These are phyloP conservation scores for Rhizoclosmatium globosum DNA, from an alignment of 192 early-diverging fungal genomes.

Conservation along the genomic window DNA sequence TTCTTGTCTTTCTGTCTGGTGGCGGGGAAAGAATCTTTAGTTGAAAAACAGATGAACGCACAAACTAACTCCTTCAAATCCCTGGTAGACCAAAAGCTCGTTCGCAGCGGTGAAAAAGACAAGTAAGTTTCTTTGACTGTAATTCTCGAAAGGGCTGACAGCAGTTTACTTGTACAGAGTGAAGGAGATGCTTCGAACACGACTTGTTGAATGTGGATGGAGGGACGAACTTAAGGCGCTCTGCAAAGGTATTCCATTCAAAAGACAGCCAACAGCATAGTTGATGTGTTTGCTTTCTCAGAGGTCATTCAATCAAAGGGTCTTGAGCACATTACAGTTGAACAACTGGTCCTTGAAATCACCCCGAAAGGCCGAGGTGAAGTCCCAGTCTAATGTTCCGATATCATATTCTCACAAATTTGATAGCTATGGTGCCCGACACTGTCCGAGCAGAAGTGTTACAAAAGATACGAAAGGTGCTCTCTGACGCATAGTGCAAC, in stretches of 20 bases:
- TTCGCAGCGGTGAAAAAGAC: slow-evolving; percentile 36
- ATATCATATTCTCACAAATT: background rate
- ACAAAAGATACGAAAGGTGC: slow-evolving; percentile 20
- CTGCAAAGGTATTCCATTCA: slow-evolving; percentile 34
- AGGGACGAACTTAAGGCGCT: slow-evolving; percentile 28
- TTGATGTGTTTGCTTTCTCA: slow-evolving; percentile 5
- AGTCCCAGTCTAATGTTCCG: background rate
- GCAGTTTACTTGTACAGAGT: background rate
- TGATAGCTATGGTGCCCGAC: slow-evolving; percentile 30
- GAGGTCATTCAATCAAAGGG: slow-evolving; percentile 28
- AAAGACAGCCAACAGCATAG: background rate
- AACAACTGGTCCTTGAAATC: slow-evolving; percentile 30
- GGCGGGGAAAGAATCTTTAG: too few species aligned
- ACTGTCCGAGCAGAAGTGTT: slow-evolving; percentile 25
- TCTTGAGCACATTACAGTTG: slow-evolving; percentile 34
- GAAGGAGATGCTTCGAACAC: slow-evolving; percentile 34
- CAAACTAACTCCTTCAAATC: slow-evolving; percentile 15
- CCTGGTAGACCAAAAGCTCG: slow-evolving; percentile 36
- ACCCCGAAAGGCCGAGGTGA: slow-evolving; percentile 31
- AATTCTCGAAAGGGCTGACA: background rate
- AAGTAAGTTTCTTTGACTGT: slow-evolving; percentile 16
- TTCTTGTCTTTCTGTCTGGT: too few species aligned
- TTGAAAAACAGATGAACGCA: too few species aligned
- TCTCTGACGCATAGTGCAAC: background rate
- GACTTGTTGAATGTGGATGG: slow-evolving; percentile 37